A percentile compares a stretch with the other conserved stretches of the same genome.
Evolutionary conservation across 306 rosid genomes (phyloP).

Genomic region (Echinosophora koreensis): DNA sequence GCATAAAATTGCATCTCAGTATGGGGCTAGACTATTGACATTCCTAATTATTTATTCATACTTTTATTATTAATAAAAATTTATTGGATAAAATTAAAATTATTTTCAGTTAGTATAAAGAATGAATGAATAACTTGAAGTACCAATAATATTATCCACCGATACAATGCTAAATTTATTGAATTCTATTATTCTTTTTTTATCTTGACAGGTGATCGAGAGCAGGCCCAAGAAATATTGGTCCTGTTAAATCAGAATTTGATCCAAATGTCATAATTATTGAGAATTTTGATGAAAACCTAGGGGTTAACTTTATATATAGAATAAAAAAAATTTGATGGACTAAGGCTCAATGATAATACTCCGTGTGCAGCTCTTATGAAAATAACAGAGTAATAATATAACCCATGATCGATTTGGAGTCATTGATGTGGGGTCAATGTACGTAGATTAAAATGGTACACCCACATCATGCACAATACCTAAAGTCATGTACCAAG

Average conservation of each 20-base stretch:
- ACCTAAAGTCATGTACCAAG: conserved; percentile 11
- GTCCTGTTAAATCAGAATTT: conserved; percentile 31
- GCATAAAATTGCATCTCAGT: conserved; percentile 12
- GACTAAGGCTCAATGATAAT: conserved; percentile 47
- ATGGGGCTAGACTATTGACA: background rate
- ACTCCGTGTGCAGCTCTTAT: conserved; percentile 50
- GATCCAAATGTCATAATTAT: conserved; percentile 45
- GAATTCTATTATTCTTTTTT: conserved; percentile 13
- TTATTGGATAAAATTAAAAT: no score
- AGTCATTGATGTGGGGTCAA: conserved; percentile 36
- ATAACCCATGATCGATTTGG: conserved; percentile 31
- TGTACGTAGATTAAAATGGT: conserved; percentile 25
- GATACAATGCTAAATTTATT: background rate
- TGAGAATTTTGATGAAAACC: conserved; percentile 37
- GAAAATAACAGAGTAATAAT: conserved; percentile 34
- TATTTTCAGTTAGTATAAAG: no score
- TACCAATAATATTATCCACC: no score
- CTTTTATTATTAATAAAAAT: no score
- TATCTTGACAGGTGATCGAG: conserved; percentile 35
- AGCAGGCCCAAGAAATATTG: conserved; percentile 49
- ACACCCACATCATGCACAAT: conserved; percentile 36
- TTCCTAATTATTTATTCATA: no score
- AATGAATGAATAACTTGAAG: no score
- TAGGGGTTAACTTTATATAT: conserved; percentile 39
- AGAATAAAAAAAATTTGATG: background rate